Conservation (phyloP, 768 basidiomycete genomes). For the Tylopilus felleus region DNA sequence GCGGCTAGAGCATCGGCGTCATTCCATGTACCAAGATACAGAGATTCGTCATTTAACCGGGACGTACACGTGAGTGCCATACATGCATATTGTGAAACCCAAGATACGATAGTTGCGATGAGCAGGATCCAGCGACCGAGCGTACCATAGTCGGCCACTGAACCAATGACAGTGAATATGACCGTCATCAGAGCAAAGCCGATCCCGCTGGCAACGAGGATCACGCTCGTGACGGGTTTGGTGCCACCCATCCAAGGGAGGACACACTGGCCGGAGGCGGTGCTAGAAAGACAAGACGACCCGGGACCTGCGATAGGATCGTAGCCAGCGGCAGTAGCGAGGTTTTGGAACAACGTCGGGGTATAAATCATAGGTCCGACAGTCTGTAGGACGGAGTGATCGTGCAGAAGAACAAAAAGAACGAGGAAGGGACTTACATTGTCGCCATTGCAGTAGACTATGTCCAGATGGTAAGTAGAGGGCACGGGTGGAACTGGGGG, state of each 20-base stretch:
- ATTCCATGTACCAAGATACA: background rate
- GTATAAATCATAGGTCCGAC: slow-evolving; percentile 70
- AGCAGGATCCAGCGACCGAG: slow-evolving; percentile 82
- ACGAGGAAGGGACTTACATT: slow-evolving; percentile 44
- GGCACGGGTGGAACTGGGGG: background rate
- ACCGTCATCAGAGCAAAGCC: slow-evolving; percentile 79
- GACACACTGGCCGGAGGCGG: slow-evolving; percentile 70
- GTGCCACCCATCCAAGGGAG: slow-evolving; percentile 73
- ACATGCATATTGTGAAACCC: slow-evolving; percentile 76
- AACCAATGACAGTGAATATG: slow-evolving; percentile 76
- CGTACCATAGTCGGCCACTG: slow-evolving; percentile 33
- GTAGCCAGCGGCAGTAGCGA: slow-evolving; percentile 70
- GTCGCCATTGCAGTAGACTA: slow-evolving; percentile 81
- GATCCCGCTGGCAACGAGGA: slow-evolving; percentile 73
- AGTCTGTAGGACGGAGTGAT: slow-evolving; percentile 40
- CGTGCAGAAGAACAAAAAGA: background rate
- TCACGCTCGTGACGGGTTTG: slow-evolving; percentile 70
- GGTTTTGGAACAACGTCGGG: slow-evolving; percentile 69
- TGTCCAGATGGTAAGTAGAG: background rate
- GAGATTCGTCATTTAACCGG: background rate
- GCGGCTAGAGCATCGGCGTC: slow-evolving; percentile 46
- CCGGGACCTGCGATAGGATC: slow-evolving; percentile 70
- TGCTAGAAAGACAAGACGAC: slow-evolving; percentile 55
- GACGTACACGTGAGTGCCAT: slow-evolving; percentile 66
- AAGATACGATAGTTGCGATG: slow-evolving; percentile 66